A percentile compares a stretch with the other conserved stretches of the same genome.
phyloP scores from a whole-genome alignment of 805 yeast species.

The Wickerhamiella azyma region DNA sequence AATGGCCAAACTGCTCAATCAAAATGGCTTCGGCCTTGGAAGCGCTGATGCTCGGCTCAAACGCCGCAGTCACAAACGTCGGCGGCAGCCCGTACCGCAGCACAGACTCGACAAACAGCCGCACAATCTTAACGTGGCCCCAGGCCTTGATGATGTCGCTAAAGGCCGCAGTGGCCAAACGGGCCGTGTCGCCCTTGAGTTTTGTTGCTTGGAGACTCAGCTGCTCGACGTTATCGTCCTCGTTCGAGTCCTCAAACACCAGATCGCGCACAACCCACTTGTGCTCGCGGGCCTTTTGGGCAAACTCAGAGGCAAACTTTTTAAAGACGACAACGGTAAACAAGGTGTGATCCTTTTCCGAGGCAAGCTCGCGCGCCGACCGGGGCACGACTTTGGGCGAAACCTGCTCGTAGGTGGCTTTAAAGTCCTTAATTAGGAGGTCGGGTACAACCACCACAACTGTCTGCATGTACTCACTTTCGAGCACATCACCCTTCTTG shows the following conservation, averaged over 20 bases:
- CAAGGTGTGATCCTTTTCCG: constrained; percentile 61
- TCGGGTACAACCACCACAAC: constrained; percentile 83
- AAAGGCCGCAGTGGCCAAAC: constrained; percentile 81
- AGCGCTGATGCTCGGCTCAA: constrained; percentile 32
- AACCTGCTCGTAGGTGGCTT: constrained; percentile 60
- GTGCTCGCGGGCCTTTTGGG: constrained; percentile 59
- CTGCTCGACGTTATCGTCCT: constrained; percentile 49
- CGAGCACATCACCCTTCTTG: constrained; percentile 67
- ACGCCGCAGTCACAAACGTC: constrained; percentile 47
- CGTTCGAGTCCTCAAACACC: constrained; percentile 62
- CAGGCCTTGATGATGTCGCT: constrained; percentile 72
- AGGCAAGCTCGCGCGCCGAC: constrained; percentile 54
- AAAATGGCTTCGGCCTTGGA: constrained; percentile 56
- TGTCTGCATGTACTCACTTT: constrained; percentile 76
- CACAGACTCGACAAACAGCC: constrained; percentile 85
- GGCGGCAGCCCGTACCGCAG: constrained; percentile 96
- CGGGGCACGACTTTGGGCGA: constrained; percentile 83
- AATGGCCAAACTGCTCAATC: constrained; percentile 64
- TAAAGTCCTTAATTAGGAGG: constrained; percentile 43
- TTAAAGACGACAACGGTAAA: constrained; percentile 76
- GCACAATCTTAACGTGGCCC: constrained; percentile 79
- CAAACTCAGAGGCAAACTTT: constrained; percentile 59
- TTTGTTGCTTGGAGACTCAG: constrained; percentile 70
- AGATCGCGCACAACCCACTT: constrained; percentile 92
- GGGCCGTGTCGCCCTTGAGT: constrained; percentile 55